A percentile compares a stretch with the other conserved stretches of the same genome.
These are phyloP conservation scores for Cladosporium phlei DNA, from an alignment of 2,329 filamentous ascomycete species.

Conservation along the genomic window DNA sequence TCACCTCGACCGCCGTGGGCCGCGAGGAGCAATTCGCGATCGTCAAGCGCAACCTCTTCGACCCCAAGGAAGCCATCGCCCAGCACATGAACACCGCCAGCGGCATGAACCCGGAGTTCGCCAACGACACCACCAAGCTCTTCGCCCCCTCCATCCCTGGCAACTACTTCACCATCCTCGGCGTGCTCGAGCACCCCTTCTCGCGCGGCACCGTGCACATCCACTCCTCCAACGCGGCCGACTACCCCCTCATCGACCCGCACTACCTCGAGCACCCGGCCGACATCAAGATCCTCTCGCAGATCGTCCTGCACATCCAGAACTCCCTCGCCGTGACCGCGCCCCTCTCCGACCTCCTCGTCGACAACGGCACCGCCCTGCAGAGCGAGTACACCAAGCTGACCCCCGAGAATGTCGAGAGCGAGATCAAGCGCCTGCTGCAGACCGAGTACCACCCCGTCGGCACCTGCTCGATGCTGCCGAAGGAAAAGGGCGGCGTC, in stretches of 20 bases:
- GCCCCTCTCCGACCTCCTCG: conserved; percentile 1
- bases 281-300: conserved; percentile 37
- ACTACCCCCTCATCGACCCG: conserved; percentile 23
- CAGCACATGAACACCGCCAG: conserved; percentile 24
- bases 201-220: conserved; percentile 27
- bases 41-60: conserved; percentile 15
- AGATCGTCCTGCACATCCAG: conserved; percentile 15
- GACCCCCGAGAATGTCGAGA: conserved; percentile 4
- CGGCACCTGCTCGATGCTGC: conserved; percentile 26
- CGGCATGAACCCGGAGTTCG: conserved; percentile 22
- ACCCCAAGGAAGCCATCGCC: conserved; percentile 17
- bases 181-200: conserved; percentile 32
- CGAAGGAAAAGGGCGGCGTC: conserved; percentile 21
- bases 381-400: not conserved
- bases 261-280: conserved; percentile 39
- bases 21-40: not conserved
- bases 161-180: conserved; percentile 31
- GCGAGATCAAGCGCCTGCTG: conserved; percentile 11
- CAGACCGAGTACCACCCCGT: conserved; percentile 22
- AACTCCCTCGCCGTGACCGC: conserved; percentile 13
- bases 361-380: conserved; percentile 1
- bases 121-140: conserved; percentile 24
- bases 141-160: conserved; percentile 30
- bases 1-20: conserved; percentile 2
- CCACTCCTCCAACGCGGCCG: conserved; percentile 17